phyloP scores from a whole-genome alignment of 768 basidiomycete genomes.

The Leucocoprinus sp. region DNA sequence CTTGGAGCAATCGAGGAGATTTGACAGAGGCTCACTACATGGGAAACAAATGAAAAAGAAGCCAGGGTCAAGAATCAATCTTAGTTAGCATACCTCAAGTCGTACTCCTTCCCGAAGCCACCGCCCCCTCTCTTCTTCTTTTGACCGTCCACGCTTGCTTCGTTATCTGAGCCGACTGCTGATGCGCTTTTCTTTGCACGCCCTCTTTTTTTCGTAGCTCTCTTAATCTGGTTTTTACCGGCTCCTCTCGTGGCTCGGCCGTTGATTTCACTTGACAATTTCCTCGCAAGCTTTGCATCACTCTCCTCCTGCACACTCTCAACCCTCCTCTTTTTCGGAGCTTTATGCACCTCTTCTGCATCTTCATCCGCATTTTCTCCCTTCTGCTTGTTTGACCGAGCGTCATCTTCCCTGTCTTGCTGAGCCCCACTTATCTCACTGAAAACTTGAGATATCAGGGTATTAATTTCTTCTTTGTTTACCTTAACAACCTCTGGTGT shows the following conservation, averaged over 20 bases:
- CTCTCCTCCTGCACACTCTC: conserved; percentile 43
- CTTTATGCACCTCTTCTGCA: conserved; percentile 24
- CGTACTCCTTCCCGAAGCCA: conserved; percentile 66
- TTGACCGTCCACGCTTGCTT: conserved; percentile 34
- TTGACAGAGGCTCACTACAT: conserved; percentile 64
- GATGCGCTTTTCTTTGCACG: conserved; percentile 48
- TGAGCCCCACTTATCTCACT: conserved; percentile 40
- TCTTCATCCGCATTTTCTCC: conserved; percentile 23
- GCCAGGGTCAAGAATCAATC: conserved; percentile 6
- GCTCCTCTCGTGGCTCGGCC: conserved; percentile 44
- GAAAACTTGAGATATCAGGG: conserved; percentile 58
- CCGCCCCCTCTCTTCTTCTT: conserved; percentile 36
- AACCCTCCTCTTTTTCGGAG: conserved; percentile 41
- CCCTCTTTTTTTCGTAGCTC: conserved; percentile 32
- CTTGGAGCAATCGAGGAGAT: conserved; percentile 55
- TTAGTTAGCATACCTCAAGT: conserved; percentile 47
- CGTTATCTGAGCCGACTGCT: conserved; percentile 46
- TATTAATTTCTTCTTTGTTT: conserved; percentile 61
- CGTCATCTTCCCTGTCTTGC: conserved; percentile 22
- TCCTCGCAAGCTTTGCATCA: conserved; percentile 65
- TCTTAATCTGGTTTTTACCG: conserved; percentile 27
- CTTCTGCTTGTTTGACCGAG: conserved; percentile 30
- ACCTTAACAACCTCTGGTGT: conserved; percentile 56
- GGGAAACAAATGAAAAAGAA: conserved; percentile 4
- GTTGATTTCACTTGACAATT: conserved; percentile 65